phyloP scores from a whole-genome alignment of 1,284 basidiomycete species.

The Wallemia hederae region DNA sequence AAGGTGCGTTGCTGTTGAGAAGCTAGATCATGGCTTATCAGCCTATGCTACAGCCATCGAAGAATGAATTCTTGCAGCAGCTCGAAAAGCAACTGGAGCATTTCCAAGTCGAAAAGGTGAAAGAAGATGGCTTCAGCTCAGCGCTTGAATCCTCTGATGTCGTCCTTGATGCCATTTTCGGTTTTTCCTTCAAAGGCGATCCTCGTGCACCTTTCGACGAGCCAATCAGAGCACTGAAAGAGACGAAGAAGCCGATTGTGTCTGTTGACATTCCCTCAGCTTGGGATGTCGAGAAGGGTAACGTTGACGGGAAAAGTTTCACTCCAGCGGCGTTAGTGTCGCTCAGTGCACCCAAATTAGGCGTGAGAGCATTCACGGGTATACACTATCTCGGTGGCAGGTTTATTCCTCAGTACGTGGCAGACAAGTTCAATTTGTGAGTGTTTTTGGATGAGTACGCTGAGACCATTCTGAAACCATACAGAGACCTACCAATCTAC shows the following conservation, averaged over 20 bases:
- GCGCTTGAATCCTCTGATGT: slow-evolving; percentile 42
- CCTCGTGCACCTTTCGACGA: slow-evolving; percentile 60
- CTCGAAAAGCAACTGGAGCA: slow-evolving; percentile 64
- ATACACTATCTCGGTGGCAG: slow-evolving; percentile 75
- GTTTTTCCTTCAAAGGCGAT: slow-evolving; percentile 80
- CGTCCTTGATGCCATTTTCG: slow-evolving; percentile 82
- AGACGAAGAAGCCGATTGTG: slow-evolving; percentile 39
- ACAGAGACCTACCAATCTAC: slow-evolving; percentile 36
- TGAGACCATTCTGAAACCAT: neutral
- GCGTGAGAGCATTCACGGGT: slow-evolving; percentile 41
- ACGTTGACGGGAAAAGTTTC: slow-evolving; percentile 22
- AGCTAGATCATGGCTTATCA: neutral
- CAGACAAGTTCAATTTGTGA: slow-evolving; percentile 33
- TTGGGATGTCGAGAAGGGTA: slow-evolving; percentile 70
- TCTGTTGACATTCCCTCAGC: slow-evolving; percentile 88
- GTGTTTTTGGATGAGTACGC: neutral
- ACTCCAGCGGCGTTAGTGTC: slow-evolving; percentile 57
- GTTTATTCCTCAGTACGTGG: slow-evolving; percentile 58
- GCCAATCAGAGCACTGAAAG: slow-evolving; percentile 35
- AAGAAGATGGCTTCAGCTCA: slow-evolving; percentile 22
- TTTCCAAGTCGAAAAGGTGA: slow-evolving; percentile 42
- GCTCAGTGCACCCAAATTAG: slow-evolving; percentile 78
- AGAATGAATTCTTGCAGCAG: slow-evolving; percentile 64
- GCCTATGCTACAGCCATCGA: slow-evolving; percentile 29
- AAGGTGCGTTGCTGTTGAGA: slow-evolving; percentile 26